Conservation (phyloP, 495 filamentous ascomycete species). For the Lepidopterella palustris region DNA sequence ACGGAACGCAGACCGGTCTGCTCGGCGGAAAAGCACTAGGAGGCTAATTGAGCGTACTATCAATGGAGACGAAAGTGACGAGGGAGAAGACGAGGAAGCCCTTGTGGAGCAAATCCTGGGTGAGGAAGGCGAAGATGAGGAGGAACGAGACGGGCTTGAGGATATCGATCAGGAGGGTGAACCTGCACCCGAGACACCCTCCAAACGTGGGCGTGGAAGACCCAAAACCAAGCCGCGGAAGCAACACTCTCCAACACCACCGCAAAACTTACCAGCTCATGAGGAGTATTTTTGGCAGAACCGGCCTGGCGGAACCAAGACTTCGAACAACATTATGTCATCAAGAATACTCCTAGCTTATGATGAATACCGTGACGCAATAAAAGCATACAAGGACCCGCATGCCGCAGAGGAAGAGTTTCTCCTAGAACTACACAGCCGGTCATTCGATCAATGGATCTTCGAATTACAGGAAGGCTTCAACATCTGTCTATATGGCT, state of each 20-base stretch:
- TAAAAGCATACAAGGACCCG: slow-evolving; percentile 60
- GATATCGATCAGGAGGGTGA: slow-evolving; percentile 23
- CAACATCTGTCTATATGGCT: slow-evolving; percentile 87
- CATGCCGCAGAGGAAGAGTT: slow-evolving; percentile 65
- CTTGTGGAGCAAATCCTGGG: slow-evolving; percentile 66
- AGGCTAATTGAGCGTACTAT: slow-evolving; percentile 61
- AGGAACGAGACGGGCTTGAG: slow-evolving; percentile 34
- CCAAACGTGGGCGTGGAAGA: slow-evolving; percentile 54
- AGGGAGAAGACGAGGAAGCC: slow-evolving; percentile 66
- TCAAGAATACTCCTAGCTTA: slow-evolving; percentile 73
- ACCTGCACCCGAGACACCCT: slow-evolving; percentile 39
- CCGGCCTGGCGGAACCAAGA: slow-evolving; percentile 68
- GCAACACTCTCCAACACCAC: slow-evolving; percentile 65
- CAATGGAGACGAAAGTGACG: slow-evolving; percentile 49
- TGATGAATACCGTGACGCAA: slow-evolving; percentile 78
- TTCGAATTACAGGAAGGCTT: slow-evolving; percentile 89
- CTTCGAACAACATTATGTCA: slow-evolving; percentile 77
- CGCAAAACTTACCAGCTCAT: slow-evolving; percentile 70
- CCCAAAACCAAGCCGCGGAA: slow-evolving; percentile 46
- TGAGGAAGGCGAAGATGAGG: slow-evolving; percentile 48
- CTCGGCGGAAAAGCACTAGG: slow-evolving; percentile 75
- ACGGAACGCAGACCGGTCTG: slow-evolving; percentile 71
- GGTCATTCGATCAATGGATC: slow-evolving; percentile 82
- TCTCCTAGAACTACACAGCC: slow-evolving; percentile 66
- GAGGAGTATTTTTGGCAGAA: slow-evolving; percentile 95